Percentiles rank a stretch among this genome's conserved stretches.
Conservation (phyloP, 768 basidiomycete genomes). For the Podaxis rugospora region DNA sequence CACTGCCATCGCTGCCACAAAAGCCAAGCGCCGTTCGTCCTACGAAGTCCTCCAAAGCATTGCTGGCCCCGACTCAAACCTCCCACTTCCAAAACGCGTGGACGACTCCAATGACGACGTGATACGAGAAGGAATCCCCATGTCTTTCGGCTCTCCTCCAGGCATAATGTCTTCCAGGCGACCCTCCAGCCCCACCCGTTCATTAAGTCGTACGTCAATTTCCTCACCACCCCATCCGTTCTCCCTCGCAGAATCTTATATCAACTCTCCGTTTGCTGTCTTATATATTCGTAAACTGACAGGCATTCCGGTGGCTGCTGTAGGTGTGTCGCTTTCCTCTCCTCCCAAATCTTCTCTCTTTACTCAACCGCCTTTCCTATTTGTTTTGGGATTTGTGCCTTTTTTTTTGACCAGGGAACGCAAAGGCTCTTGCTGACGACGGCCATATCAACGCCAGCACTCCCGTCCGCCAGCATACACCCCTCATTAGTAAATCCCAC, state of each 20-base stretch:
- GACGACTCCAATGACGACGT: conserved; percentile 25
- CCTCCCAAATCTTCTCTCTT: not conserved
- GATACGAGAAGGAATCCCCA: conserved; percentile 73
- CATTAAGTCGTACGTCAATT: conserved; percentile 66
- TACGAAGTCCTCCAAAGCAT: conserved; percentile 67
- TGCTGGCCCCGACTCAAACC: conserved; percentile 71
- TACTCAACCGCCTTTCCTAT: not conserved
- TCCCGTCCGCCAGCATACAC: conserved; percentile 26
- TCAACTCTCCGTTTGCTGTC: conserved; percentile 16
- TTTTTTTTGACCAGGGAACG: conserved; percentile 56
- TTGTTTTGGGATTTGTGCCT: conserved; percentile 13
- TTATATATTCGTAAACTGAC: conserved; percentile 4
- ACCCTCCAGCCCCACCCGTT: conserved; percentile 67
- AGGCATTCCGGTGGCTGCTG: conserved; percentile 77
- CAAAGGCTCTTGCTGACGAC: conserved; percentile 78
- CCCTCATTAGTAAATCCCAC: conserved; percentile 18
- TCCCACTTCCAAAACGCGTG: conserved; percentile 66
- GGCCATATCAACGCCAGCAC: conserved; percentile 40
- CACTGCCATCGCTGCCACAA: conserved; percentile 31
- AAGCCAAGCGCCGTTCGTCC: conserved; percentile 60
- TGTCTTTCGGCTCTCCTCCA: conserved; percentile 41
- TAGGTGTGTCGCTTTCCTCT: conserved; percentile 44
- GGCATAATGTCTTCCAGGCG: conserved; percentile 43
- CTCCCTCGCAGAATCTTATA: conserved; percentile 10
- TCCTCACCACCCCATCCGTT: conserved; percentile 12